phyloP scores from a whole-genome alignment of 2,329 filamentous ascomycete genomes.

The Curvularia eragrostidis region DNA sequence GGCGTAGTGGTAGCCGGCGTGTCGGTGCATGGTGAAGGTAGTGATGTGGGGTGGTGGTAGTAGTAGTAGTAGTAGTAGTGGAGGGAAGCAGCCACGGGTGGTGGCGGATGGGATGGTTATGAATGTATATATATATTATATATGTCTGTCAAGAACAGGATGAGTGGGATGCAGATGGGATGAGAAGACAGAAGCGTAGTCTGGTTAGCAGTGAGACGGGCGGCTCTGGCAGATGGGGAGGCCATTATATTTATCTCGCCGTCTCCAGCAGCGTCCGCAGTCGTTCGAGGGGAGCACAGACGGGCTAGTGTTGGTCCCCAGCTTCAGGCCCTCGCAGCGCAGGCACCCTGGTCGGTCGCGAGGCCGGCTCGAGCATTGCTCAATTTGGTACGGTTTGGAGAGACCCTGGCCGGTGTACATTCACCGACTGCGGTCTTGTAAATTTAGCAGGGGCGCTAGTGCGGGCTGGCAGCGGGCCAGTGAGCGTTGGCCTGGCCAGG shows the following conservation, averaged over 20 bases:
- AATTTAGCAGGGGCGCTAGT: constrained; percentile 42
- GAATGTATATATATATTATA: not conserved
- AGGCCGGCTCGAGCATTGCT: constrained; percentile 33
- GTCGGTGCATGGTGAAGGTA: constrained; percentile 52
- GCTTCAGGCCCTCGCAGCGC: constrained; percentile 41
- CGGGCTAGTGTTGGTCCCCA: constrained; percentile 38
- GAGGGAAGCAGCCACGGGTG: constrained; percentile 34
- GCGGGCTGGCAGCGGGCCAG: constrained; percentile 36
- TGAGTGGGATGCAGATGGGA: not conserved
- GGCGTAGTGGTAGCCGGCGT: constrained; percentile 54
- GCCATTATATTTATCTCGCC: constrained; percentile 42
- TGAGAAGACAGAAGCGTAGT: constrained; percentile 16
- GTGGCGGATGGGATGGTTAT: not conserved
- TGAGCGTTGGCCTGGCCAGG: constrained; percentile 32
- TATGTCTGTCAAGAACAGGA: not conserved
- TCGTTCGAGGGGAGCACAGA: constrained; percentile 39
- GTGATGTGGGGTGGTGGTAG: constrained; percentile 15
- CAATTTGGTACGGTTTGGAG: constrained; percentile 32
- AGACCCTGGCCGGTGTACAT: constrained; percentile 32
- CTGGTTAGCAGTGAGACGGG: constrained; percentile 27
- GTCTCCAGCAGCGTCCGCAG: constrained; percentile 32
- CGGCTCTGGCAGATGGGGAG: constrained; percentile 35
- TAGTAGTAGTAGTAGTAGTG: constrained; percentile 13
- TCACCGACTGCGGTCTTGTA: constrained; percentile 42
- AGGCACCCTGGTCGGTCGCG: constrained; percentile 32